Evolutionary conservation across 2,329 filamentous ascomycete genomes (phyloP), one percentile per base, ranked within the genome.

Genomic region (Fusarium verrucosum): DNA sequence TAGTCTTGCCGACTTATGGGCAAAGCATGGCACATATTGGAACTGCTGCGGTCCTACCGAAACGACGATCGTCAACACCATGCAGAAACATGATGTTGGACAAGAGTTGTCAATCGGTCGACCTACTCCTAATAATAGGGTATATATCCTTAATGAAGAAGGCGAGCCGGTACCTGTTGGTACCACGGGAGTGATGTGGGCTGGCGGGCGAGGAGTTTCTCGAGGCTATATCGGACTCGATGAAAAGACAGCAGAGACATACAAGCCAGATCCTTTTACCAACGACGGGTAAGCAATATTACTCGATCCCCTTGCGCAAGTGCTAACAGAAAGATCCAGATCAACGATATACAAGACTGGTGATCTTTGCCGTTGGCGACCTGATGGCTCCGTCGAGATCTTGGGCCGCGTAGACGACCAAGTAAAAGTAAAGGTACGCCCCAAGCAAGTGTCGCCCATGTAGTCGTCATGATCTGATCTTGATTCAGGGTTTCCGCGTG

Each of bases 21-120:
- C 83, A 14, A 74, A 77, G 4, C 73, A 80, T 50, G 78, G 76
- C 23, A 79, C 75, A 9, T 83, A 84, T 68, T 84, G 76, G 78
- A 87, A 87, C 73, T 82, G 83, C 64, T 87, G 85, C 66, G 85
- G 85, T 3, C 85, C 85, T 2, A 87, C 85, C 1, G 85, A 88
- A 70, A 83, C 84, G 14, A 87, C 83, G 2, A 85, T 87, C 46
- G 79, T 87, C 50, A 87, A 87, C 71, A 85, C 85, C 7, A 83
- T 84, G 73, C 80, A 84, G 50, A 75, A 76, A 35, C 84, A 87
- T 66, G 68, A 75, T 17, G 74, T 77, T 1, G 83, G 83, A 4
- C 71, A 75, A 32, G 73, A 75, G 3, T 70, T 87, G 5, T 82
- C 83, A 1, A 87, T 87, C 58, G 85, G 85, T 7, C 77, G 71